A percentile compares a stretch with the other conserved stretches of the same genome.
phyloP scores from a whole-genome alignment of 192 early-diverging fungal species.

The Geranomyces michiganensis region DNA sequence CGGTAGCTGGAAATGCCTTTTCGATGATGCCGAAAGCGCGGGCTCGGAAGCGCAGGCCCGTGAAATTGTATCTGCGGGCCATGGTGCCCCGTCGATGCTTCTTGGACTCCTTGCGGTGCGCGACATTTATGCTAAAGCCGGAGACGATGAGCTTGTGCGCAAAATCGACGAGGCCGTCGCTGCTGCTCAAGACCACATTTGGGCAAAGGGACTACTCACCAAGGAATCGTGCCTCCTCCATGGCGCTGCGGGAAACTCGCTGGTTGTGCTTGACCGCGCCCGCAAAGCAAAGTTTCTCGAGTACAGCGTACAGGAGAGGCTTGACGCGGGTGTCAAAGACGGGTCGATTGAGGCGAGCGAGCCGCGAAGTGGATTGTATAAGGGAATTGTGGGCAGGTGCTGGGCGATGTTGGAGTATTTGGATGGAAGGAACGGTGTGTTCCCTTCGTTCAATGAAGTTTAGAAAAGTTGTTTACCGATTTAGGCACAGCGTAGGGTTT shows the following conservation, averaged over 20 bases:
- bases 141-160: neutral
- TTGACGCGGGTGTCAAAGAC: neutral
- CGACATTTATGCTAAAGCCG: neutral
- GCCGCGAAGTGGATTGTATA: neutral
- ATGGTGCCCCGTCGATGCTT: neutral
- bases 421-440: constrained; percentile 2
- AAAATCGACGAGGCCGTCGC: neutral
- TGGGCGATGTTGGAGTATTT: neutral
- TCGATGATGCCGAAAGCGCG: neutral
- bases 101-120: neutral
- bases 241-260: constrained; percentile 7
- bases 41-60: neutral
- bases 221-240: constrained; percentile 1
- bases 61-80: neutral
- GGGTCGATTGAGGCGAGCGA: constrained; percentile 2
- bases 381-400: neutral
- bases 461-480: neutral
- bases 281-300: neutral
- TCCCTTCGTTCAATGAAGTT: neutral
- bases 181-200: neutral
- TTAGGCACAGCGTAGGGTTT: too few species aligned
- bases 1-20: neutral
- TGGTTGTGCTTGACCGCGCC: neutral
- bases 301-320: constrained; percentile 10
- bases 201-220: neutral